Evolutionary conservation across 164 flowering plant genomes (phyloP), one percentile per base, ranked within the genome.

Genomic region (Piper betle): DNA sequence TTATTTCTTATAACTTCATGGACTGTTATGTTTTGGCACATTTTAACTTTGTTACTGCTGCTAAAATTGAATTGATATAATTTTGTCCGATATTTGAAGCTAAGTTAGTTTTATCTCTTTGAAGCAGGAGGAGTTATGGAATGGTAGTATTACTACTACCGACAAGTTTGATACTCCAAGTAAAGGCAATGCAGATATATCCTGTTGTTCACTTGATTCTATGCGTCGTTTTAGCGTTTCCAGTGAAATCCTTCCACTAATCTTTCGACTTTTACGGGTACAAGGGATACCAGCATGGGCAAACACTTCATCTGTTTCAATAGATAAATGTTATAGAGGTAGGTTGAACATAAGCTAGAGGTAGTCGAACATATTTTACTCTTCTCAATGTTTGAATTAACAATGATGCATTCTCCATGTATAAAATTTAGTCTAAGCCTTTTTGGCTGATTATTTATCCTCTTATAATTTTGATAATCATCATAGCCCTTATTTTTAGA

Each of bases 241-340:
- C 15, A 62, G 69, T 59, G 83, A 83, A 25, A 74, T 69, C 62
- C 39, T 83, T 40, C 84, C 88, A 43, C 68, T 57, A 20, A 87
- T 90, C 6, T 94, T 88, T 76, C 77, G 87, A 58, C 94, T 94
- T 55, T 46, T 94, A 78, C 65, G 55, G 58, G 99, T 94, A 25
- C 68, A 80, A 75, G 89, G 84, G 61, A 80, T 94, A 54, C 99
- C 96, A 39, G 64, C 77, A 39, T 88, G 99, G 99, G 88, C 99
- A 39, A 94, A 94, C 70, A 75, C 94, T 19, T 81, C 87, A 53
- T 78, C 81, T 64, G 86, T 88, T 69, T 84, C 96, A 3, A 79
- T 94, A 54, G 67, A 61, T 16, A 96, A 91, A n/a, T 80, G 87
- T 91, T 18, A 79, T 94, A 71, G 72, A 91, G 96, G 99, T 90